phyloP scores from a whole-genome alignment of 2,329 filamentous ascomycete species.

The Didymella sp. region DNA sequence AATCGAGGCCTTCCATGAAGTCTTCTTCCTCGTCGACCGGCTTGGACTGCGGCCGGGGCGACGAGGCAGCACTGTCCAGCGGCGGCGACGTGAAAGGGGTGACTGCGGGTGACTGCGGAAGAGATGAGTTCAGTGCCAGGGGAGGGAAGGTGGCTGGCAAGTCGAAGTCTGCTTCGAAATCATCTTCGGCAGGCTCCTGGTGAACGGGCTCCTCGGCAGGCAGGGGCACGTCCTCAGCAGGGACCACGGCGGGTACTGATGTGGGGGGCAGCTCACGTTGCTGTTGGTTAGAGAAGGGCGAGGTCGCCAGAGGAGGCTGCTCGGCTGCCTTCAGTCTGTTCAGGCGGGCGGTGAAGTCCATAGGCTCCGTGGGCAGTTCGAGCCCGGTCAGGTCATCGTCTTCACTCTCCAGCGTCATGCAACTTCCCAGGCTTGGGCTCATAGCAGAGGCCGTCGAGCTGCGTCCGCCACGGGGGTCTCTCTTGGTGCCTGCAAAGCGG shows the following conservation, averaged over 20 bases:
- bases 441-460: constrained; percentile 88
- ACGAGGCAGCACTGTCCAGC: constrained; percentile 27
- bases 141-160: constrained; percentile 19
- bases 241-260: constrained; percentile 36
- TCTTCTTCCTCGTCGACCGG: constrained; percentile 65
- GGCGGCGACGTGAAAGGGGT: constrained; percentile 27
- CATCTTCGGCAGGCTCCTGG: constrained; percentile 17
- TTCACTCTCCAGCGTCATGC: constrained; percentile 89
- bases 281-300: constrained; percentile 27
- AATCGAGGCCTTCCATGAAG: constrained; percentile 84
- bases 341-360: constrained; percentile 82
- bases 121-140: constrained; percentile 10
- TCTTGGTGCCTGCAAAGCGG: constrained; percentile 83
- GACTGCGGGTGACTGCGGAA: constrained; percentile 25
- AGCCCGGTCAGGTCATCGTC: constrained; percentile 93
- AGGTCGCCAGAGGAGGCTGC: constrained; percentile 29
- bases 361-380: constrained; percentile 79
- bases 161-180: constrained; percentile 22
- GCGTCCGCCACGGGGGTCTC: constrained; percentile 74
- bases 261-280: constrained; percentile 37
- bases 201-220: constrained; percentile 13
- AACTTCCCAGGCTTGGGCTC: constrained; percentile 92
- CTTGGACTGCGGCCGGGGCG: constrained; percentile 30
- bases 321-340: constrained; percentile 69
- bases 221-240: constrained; percentile 23